Evolutionary conservation across 768 basidiomycete species (phyloP).

Genomic region (Boletus edulis): DNA sequence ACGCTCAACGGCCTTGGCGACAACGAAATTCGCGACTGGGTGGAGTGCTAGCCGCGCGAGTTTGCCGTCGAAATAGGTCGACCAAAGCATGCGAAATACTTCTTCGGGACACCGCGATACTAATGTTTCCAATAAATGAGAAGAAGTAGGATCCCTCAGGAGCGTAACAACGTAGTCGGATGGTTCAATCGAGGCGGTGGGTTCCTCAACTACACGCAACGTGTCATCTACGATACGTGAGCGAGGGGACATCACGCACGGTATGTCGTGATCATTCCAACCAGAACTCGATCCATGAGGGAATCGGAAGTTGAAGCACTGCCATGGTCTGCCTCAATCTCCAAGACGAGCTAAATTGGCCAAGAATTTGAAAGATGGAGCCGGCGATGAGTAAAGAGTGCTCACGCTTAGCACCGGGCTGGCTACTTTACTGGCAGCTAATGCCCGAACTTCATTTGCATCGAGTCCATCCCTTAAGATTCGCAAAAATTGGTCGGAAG

Average conservation of each 20-base stretch:
- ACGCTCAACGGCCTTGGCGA: conserved; percentile 74
- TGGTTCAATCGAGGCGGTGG: conserved; percentile 40
- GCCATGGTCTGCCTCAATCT: conserved; percentile 72
- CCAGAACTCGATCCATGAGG: conserved; percentile 77
- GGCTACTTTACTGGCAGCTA: conserved; percentile 74
- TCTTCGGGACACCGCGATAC: conserved; percentile 57
- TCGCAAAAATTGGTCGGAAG: conserved; percentile 47
- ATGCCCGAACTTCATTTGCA: conserved; percentile 72
- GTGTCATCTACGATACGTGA: not conserved
- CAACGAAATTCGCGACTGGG: conserved; percentile 92
- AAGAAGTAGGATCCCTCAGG: conserved; percentile 82
- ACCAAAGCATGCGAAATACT: conserved; percentile 72
- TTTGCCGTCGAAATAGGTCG: conserved; percentile 72
- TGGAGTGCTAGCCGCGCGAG: conserved; percentile 74
- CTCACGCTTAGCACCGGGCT: conserved; percentile 73
- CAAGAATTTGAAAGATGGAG: conserved; percentile 6
- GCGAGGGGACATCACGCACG: conserved; percentile 42
- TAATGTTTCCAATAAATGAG: conserved; percentile 85
- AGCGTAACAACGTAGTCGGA: conserved; percentile 83
- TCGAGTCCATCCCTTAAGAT: conserved; percentile 50
- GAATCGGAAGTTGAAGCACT: conserved; percentile 60
- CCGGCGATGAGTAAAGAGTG: conserved; percentile 5
- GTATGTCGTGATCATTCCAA: conserved; percentile 66
- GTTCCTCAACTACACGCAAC: conserved; percentile 37
- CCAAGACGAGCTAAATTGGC: conserved; percentile 64